Conservation (phyloP, 2,329 filamentous ascomycete genomes). For the Trichoderma breve region DNA sequence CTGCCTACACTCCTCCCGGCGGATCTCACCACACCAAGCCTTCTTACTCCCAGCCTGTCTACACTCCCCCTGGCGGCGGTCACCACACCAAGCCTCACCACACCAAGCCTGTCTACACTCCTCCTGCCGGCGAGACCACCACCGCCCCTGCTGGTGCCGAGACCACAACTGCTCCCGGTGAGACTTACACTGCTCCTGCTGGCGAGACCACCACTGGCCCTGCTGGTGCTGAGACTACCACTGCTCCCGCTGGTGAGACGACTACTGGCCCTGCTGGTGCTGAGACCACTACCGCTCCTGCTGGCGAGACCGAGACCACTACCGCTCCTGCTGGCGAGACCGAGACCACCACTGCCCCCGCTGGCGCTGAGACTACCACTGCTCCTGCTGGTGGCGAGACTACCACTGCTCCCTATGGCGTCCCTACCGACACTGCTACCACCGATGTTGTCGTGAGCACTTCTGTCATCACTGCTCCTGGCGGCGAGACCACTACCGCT, state of each 20-base stretch:
- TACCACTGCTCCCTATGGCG: constrained; percentile 21
- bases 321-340: constrained; percentile 24
- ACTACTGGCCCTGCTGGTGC: constrained; percentile 11
- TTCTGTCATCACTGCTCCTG: constrained; percentile 20
- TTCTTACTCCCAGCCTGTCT: not conserved
- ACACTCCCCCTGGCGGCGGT: constrained; percentile 1
- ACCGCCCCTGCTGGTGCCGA: not conserved
- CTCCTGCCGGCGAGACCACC: constrained; percentile 1
- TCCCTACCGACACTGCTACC: not conserved
- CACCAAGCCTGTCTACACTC: constrained; percentile 7
- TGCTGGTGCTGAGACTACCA: constrained; percentile 21
- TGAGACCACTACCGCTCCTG: constrained; percentile 31
- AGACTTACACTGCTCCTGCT: constrained; percentile 14
- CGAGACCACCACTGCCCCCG: constrained; percentile 26
- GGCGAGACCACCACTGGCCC: not conserved
- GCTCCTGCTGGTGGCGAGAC: constrained; percentile 7
- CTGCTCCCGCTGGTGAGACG: constrained; percentile 1
- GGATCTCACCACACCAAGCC: not conserved
- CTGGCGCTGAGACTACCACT: constrained; percentile 23
- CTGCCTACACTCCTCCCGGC: not conserved
- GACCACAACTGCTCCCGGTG: not conserved
- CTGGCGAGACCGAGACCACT: constrained; percentile 26
- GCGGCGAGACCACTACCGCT: not conserved
- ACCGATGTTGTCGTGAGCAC: not conserved
- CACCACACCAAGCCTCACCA: not conserved